These are phyloP conservation scores for Euphrasia arctica DNA, from an alignment of 305 asterid genomes.

Conservation along the genomic window DNA sequence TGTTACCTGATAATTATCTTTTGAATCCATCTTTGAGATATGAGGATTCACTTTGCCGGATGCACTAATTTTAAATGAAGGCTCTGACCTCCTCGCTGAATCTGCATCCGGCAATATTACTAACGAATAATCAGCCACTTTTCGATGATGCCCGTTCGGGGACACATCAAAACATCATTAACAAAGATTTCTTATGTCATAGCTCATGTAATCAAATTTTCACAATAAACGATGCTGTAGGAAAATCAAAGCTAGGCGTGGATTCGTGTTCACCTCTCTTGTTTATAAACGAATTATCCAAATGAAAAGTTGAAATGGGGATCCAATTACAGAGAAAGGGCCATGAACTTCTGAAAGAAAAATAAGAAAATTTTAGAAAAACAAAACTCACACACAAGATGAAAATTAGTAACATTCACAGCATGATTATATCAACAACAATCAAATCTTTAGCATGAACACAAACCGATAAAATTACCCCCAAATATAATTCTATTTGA, in stretches of 20 bases:
- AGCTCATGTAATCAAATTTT: too few relatives aligned
- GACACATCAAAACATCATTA: slow-evolving; percentile 13
- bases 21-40: slow-evolving; percentile 30
- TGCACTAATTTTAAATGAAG: slow-evolving; percentile 31
- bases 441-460: slow-evolving; percentile 17
- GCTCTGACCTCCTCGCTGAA: slow-evolving; percentile 31
- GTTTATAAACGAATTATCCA: slow-evolving; percentile 29
- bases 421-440: background rate
- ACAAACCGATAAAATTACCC: background rate
- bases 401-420: background rate
- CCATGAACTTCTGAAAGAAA: slow-evolving; percentile 39
- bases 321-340: slow-evolving; percentile 35
- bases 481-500: slow-evolving; percentile 2
- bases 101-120: background rate
- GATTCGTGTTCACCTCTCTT: slow-evolving; percentile 45
- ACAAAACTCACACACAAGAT: background rate
- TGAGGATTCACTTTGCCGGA: slow-evolving; percentile 31
- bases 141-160: background rate
- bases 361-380: background rate
- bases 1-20: slow-evolving; percentile 45
- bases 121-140: slow-evolving; percentile 5
- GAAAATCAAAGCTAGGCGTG: slow-evolving; percentile 4
- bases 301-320: slow-evolving; percentile 36
- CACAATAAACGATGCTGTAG: background rate
- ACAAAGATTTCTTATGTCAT: background rate